These are phyloP conservation scores for Vitis vinifera DNA, from an alignment of 164 flowering plant genomes.

Conservation along the genomic window ASM3070453v1 NC_081823.1:849001-849500, in stretches of 20 bases:
- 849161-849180: slow-evolving; percentile 66
- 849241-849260: too few species aligned
- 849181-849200: slow-evolving; percentile 37
- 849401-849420: slow-evolving; percentile 72
- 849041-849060: slow-evolving; percentile 72
- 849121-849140: slow-evolving; percentile 60
- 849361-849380: slow-evolving; percentile 66
- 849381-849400: slow-evolving; percentile 75
- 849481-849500: slow-evolving; percentile 73
- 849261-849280: slow-evolving; percentile 18
- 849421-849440: slow-evolving; percentile 65
- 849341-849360: slow-evolving; percentile 68
- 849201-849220: background rate
- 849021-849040: slow-evolving; percentile 77
- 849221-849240: too few species aligned
- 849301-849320: slow-evolving; percentile 63
- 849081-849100: slow-evolving; percentile 75
- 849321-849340: slow-evolving; percentile 62
- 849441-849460: slow-evolving; percentile 87
- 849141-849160: slow-evolving; percentile 73
- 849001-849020: slow-evolving; percentile 78
- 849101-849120: slow-evolving; percentile 73
- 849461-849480: slow-evolving; percentile 73
- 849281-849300: slow-evolving; percentile 35
- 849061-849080: slow-evolving; percentile 70